These are phyloP conservation scores for Xylariaceae sp. DNA, from an alignment of 2,329 filamentous ascomycete genomes.

Conservation along the genomic window DNA sequence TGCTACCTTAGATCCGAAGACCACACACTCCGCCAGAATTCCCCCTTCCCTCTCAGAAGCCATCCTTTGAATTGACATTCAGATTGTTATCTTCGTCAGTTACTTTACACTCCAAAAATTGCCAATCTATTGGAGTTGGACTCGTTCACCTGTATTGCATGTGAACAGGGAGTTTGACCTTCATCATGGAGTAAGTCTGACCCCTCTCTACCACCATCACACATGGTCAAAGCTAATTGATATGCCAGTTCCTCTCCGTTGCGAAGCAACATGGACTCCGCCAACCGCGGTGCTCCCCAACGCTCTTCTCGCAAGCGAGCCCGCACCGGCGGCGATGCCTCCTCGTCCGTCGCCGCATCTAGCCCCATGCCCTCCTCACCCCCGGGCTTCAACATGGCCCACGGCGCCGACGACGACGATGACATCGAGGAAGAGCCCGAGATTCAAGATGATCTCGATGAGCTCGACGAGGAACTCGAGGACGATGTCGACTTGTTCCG, in stretches of 20 bases:
- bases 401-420: constrained; percentile 66
- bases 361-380: constrained; percentile 65
- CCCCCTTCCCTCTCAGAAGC: no score
- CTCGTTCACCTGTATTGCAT: not conserved
- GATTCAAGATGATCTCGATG: constrained; percentile 68
- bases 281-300: constrained; percentile 66
- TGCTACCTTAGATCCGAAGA: no score
- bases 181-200: constrained; percentile 7
- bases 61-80: no score
- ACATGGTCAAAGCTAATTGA: not conserved
- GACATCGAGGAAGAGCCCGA: constrained; percentile 70
- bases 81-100: no score
- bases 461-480: constrained; percentile 77
- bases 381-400: constrained; percentile 60
- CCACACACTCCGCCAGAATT: no score
- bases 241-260: constrained; percentile 59
- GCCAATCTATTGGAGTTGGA: not conserved
- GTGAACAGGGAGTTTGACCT: not conserved
- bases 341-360: constrained; percentile 51
- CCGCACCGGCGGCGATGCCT: constrained; percentile 47
- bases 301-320: constrained; percentile 53
- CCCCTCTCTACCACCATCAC: not conserved
- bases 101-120: no score
- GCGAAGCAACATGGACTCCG: constrained; percentile 74
- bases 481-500: constrained; percentile 77